Base-by-base conservation (phyloP, 768 basidiomycete genomes). In the Suillus americanus region DNA sequence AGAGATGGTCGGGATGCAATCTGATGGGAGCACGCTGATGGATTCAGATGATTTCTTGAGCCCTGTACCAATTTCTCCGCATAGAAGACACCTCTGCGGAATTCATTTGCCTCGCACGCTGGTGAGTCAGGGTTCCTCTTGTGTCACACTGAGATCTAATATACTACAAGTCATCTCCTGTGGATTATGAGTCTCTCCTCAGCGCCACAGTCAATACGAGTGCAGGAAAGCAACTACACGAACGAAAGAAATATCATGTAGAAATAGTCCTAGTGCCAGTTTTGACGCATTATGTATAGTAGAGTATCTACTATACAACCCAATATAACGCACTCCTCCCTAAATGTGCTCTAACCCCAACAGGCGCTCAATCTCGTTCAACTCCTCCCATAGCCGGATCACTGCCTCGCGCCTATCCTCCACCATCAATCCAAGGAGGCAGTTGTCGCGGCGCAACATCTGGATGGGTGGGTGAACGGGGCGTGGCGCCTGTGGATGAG, bases 1-100 rank as follows among this genome's bases (percentile, higher is more conserved):
- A 12, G 95, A 95, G 76, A 98, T 99, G 95, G 87, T 98, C 23
- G 90, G 90, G 43, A 90, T 97, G 88, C 90, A 94, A 75, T 85
- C 85, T 3, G 83, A 81, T 56, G 68, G 62, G 30, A 65, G 56
- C 30, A 69, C 62, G 28, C 23, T 54, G 7, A 33, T 23, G 51
- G 72, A 72, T 65, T 68, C 67, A 10, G 78, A 77, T 43, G 73
- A 72, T 56, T 67, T 79, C 28, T 63, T 71, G 48, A 79, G 74
- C 72, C 66, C 72, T 35, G 72, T 74, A 38, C 72, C 75, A 0
- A 75, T 84, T 62, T 79, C 82, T 8, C 80, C 82, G 5, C 86
- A 89, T 74, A 80, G 89, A 57, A 82, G 92, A 64, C 80, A 92
- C 48, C 88, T 92, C 12, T 97, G 96, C 68, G 97, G 96, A 0